Conservation (phyloP, 1,139 yeast species). For the Blastobotrys illinoisensis region DNA sequence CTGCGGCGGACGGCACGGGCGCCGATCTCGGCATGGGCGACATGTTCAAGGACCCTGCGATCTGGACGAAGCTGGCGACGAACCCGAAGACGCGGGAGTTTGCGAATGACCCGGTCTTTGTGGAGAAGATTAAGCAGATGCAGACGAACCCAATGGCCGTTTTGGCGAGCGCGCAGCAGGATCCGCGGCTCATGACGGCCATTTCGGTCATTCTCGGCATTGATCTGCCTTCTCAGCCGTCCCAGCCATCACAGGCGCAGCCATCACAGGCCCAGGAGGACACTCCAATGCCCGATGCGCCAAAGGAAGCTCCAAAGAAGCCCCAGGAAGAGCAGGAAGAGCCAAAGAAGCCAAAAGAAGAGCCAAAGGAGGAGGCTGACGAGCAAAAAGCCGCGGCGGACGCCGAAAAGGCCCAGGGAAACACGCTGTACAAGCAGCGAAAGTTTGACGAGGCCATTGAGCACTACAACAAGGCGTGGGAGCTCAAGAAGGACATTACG, state of each 20-base stretch:
- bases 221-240: conserved; percentile 44
- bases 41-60: conserved; percentile 74
- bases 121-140: conserved; percentile 61
- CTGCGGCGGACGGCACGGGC: conserved; percentile 37
- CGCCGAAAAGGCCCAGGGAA: conserved; percentile 78
- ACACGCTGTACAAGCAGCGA: conserved; percentile 75
- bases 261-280: conserved; percentile 16
- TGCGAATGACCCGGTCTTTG: conserved; percentile 83
- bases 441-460: conserved; percentile 91
- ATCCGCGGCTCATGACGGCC: conserved; percentile 83
- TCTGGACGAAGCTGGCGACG: conserved; percentile 65
- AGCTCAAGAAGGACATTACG: conserved; percentile 74
- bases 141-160: conserved; percentile 71
- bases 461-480: conserved; percentile 83
- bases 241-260: too few relatives aligned
- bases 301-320: conserved; percentile 16
- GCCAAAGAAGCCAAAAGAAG: conserved; percentile 22
- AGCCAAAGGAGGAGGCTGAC: conserved; percentile 30
- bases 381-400: conserved; percentile 57
- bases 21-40: conserved; percentile 76
- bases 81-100: conserved; percentile 86
- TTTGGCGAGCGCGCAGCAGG: conserved; percentile 53
- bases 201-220: conserved; percentile 86
- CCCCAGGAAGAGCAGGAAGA: conserved; percentile 11
- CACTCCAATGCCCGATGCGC: conserved; percentile 24